A percentile compares a stretch with the other conserved stretches of the same genome.
These are phyloP conservation scores for Saccharomyces kudriavzevii DNA, from an alignment of 805 yeast genomes.

Conservation along the genomic window DNA sequence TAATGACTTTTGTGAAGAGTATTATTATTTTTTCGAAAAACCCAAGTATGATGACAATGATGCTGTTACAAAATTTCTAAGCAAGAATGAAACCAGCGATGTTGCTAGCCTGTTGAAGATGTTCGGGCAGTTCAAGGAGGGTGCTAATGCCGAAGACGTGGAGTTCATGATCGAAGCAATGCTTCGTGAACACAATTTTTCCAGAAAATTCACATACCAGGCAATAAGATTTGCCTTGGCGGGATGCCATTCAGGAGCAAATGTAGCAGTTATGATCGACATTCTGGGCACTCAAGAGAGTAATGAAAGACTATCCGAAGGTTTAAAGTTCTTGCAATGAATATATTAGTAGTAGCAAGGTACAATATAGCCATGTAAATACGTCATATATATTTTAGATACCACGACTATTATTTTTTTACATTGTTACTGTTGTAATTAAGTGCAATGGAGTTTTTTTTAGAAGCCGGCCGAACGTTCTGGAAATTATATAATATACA, in stretches of 20 bases:
- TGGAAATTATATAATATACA: not conserved
- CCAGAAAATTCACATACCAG: conserved; percentile 41
- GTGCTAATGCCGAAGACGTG: conserved; percentile 3
- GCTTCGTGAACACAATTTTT: conserved; percentile 2
- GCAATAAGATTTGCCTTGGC: conserved; percentile 59
- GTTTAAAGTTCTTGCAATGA: not conserved
- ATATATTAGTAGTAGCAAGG: not conserved
- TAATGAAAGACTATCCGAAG: conserved; percentile 20
- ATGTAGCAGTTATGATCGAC: conserved; percentile 48
- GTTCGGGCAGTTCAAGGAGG: not conserved
- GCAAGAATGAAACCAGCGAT: not conserved
- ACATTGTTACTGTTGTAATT: not conserved
- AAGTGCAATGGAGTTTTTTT: not conserved
- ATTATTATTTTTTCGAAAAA: conserved; percentile 41
- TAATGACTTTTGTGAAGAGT: conserved; percentile 42
- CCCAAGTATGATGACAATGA: conserved; percentile 22
- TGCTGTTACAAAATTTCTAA: conserved; percentile 9
- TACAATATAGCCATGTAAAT: not conserved
- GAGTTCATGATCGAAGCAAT: not conserved
- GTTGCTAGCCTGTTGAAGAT: conserved; percentile 6
- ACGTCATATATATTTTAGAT: not conserved
- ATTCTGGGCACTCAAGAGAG: conserved; percentile 44
- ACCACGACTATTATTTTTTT: not conserved
- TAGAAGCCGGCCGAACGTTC: not conserved
- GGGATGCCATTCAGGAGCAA: conserved; percentile 63